phyloP scores from a whole-genome alignment of 2,329 filamentous ascomycete species.

The Exophiala xenobiotica region DNA sequence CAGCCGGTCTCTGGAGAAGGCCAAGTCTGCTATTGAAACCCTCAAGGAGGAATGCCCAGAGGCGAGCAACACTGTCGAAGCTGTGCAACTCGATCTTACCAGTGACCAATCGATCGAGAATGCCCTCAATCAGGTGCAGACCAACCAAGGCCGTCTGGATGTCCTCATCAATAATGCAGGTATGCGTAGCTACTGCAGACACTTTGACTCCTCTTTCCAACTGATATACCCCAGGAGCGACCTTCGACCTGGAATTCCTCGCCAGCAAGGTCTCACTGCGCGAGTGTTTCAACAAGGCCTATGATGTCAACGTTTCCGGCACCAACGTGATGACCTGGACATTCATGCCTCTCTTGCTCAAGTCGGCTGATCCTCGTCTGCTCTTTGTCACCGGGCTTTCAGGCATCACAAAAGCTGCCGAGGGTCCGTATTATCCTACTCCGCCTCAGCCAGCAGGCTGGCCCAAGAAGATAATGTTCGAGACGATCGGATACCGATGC shows the following conservation, averaged over 20 bases:
- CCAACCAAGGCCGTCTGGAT: slow-evolving; percentile 34
- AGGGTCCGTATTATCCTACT: slow-evolving; percentile 20
- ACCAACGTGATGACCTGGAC: slow-evolving; percentile 22
- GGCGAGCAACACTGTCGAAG: slow-evolving; percentile 29
- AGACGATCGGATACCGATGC: slow-evolving; percentile 35
- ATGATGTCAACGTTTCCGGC: slow-evolving; percentile 31
- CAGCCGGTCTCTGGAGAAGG: slow-evolving; percentile 21
- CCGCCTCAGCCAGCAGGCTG: slow-evolving; percentile 39
- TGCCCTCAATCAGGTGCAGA: slow-evolving; percentile 31
- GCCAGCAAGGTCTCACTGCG: slow-evolving; percentile 37
- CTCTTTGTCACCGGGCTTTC: slow-evolving; percentile 42
- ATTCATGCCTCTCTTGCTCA: slow-evolving; percentile 36
- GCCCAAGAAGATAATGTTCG: slow-evolving; percentile 40
- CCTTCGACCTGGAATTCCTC: slow-evolving; percentile 35
- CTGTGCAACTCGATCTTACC: slow-evolving; percentile 36
- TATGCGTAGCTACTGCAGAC: slow-evolving; percentile 16
- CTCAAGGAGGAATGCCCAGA: slow-evolving; percentile 24
- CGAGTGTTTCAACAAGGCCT: slow-evolving; percentile 40
- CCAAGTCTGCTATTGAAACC: slow-evolving; percentile 13
- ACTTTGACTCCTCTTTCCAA: slow-evolving; percentile 12
- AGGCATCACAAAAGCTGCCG: slow-evolving; percentile 12
- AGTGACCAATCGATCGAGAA: slow-evolving; percentile 33
- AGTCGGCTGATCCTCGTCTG: slow-evolving; percentile 27
- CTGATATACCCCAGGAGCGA: slow-evolving; percentile 19
- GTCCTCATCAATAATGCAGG: slow-evolving; percentile 39